These are phyloP conservation scores for Ophiostoma sp. DNA, from an alignment of 2,329 filamentous ascomycete species.

Conservation along the genomic window DNA sequence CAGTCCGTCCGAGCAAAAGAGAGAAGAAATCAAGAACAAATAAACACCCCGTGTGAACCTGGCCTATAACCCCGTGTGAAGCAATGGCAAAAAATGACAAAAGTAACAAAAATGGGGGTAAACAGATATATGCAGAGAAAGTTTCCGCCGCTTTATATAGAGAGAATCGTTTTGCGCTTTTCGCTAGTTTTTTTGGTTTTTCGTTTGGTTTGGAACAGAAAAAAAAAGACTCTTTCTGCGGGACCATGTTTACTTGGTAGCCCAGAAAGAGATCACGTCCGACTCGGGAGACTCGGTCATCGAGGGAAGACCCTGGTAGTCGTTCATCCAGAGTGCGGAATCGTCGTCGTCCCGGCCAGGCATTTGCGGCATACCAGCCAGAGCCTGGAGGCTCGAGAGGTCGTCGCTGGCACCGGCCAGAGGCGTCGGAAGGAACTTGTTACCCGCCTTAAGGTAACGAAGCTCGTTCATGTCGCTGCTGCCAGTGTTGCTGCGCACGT, in stretches of 20 bases:
- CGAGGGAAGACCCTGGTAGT: constrained; percentile 40
- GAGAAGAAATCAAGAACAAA: neutral
- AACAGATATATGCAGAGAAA: neutral
- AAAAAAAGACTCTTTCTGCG: neutral
- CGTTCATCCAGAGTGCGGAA: constrained; percentile 50
- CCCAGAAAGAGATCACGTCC: constrained; percentile 34
- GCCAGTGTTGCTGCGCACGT: constrained; percentile 40
- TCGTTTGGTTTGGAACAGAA: neutral
- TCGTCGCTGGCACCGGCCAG: constrained; percentile 44
- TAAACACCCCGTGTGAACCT: neutral
- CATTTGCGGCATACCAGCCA: constrained; percentile 20
- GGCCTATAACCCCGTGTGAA: neutral
- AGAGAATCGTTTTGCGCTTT: neutral
- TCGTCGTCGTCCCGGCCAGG: constrained; percentile 47
- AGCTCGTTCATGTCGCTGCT: constrained; percentile 57
- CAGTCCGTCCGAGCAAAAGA: neutral
- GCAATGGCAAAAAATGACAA: neutral
- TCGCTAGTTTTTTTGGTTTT: constrained; percentile 1
- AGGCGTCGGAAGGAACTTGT: constrained; percentile 47
- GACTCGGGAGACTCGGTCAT: constrained; percentile 39
- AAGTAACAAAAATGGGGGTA: neutral
- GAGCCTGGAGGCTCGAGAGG: constrained; percentile 45
- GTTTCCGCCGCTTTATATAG: neutral
- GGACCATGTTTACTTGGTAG: constrained; percentile 10
- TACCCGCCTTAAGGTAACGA: constrained; percentile 50